Evolutionary conservation across 176 grass and related monocot genomes (phyloP), one percentile per base, ranked within the genome.

Genomic region (Guadua angustifolia): DNA sequence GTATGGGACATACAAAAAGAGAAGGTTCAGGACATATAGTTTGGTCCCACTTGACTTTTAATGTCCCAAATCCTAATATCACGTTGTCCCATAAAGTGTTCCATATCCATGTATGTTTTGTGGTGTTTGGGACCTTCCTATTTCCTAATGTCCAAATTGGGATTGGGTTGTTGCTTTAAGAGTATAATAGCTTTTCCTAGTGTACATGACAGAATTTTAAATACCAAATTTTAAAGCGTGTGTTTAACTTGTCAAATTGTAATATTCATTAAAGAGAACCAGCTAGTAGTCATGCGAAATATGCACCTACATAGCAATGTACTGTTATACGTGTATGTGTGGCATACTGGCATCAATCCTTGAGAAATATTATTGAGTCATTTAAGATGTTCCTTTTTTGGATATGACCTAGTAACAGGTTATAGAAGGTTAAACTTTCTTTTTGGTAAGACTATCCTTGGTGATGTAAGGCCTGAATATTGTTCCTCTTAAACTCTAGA

Each of bases 131-230:
- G 25, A 16, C 47, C 25, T 73, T 33, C 52, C 6, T 55, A 8
- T 73, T 18, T 73, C 46, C 15, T 52, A 25, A 52, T 73, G 13
- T 52, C 26, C 50, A 73, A 73, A 52, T 9, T 32, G 16, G 15
- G 5, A 53, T 13, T 16, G 16, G 9, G 4, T 5, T 26, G 32
- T 33, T 33, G 29, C 25, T 73, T 7, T 73, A 18, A 26, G 7
- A 52, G 46, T 73, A 73, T 14, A 52, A 32, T 51, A 53, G 51
- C 17, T 51, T 53, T 74, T 51, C 47, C 46, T 53, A 8, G 16
- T 74, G 6, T 74, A 74, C n/a, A n/a, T 59, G 21, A 11, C 56
- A 24, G 56, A 59, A 24, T 32, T 74, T 74, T 73, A 52, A 35
- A 49, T 35, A 52, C 5, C 26, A 53, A 36, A 32, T 73, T 17